These are phyloP conservation scores for Lecanosticta acicola DNA, from an alignment of 2,329 filamentous ascomycete species.

Conservation along the genomic window DNA sequence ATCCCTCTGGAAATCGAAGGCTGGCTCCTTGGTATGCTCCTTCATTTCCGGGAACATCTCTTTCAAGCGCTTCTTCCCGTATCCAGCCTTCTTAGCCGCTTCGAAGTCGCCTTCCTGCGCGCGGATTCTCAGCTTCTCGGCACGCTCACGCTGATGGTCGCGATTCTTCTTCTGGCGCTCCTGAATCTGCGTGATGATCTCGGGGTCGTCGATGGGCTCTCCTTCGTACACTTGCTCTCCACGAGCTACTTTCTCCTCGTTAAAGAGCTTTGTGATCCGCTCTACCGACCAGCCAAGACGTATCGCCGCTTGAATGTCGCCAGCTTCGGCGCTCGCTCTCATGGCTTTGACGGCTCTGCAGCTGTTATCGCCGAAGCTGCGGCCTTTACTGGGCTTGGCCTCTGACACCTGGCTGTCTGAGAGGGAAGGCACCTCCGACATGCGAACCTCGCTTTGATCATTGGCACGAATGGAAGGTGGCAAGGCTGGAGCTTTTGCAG, in stretches of 20 bases:
- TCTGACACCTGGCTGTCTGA: not conserved
- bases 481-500: not conserved
- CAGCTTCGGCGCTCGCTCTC: constrained; percentile 8
- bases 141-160: constrained; percentile 9
- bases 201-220: constrained; percentile 11
- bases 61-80: constrained; percentile 11
- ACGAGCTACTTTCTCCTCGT: constrained; percentile 9
- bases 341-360: constrained; percentile 12
- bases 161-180: constrained; percentile 9
- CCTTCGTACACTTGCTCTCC: constrained; percentile 1
- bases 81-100: constrained; percentile 14
- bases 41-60: constrained; percentile 5
- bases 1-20: not conserved
- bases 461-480: not conserved
- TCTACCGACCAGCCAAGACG: constrained; percentile 18
- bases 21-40: not conserved
- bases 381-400: constrained; percentile 8
- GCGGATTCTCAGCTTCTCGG: constrained; percentile 9
- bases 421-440: not conserved
- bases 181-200: constrained; percentile 10
- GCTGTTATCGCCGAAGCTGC: constrained; percentile 11
- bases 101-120: constrained; percentile 10
- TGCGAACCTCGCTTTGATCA: not conserved
- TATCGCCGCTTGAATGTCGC: constrained; percentile 13
- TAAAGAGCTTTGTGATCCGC: constrained; percentile 14